Evolutionary conservation across 345 rosid genomes (phyloP), one percentile per base, ranked within the genome.

Genomic region (Salix dunnii): DNA sequence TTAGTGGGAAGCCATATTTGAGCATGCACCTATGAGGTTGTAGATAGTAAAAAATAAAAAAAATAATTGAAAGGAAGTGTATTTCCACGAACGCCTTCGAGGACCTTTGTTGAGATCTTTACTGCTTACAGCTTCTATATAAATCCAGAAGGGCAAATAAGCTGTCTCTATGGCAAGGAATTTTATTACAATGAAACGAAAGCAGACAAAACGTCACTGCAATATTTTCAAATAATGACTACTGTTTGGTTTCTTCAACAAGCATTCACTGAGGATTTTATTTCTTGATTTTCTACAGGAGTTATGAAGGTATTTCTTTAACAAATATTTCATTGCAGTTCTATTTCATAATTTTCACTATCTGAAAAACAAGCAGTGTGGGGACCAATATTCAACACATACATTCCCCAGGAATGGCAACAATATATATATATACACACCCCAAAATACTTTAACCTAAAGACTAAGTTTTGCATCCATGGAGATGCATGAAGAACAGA

Each of bases 401-500:
- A 23, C 21, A 75, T 36, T 38, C 66, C 66, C 28, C 72, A 70
- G 62, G 58, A 30, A 73, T 40, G 68, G 51, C 9, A 61, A 17
- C 31, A 42, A 25, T 0, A 53, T 21, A 53, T 2, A 51, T 20
- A 51, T 53, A 23, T 21, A 53, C 2, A 53, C n/a, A n/a, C n/a
- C n/a, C 60, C 23, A 20, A 21, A 7, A 20, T 20, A 53, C 21
- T 21, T 42, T 42, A 42, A 25, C 7, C 38, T 28, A 9, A 51
- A 18, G 40, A 20, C 23, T 36, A 18, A 3, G 42, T 2, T 49
- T 75, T 23, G 35, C 23, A 33, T 31, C 46, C 33, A 64, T 11
- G 48, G 40, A 74, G 61, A 65, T 40, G 55, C 76, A 61, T 27
- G 20, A 53, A 65, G 27, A 73, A 13, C 73, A 74, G 25, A 33